phyloP scores from a whole-genome alignment of 2,329 filamentous ascomycete species.

The Fusarium tupiense region DNA sequence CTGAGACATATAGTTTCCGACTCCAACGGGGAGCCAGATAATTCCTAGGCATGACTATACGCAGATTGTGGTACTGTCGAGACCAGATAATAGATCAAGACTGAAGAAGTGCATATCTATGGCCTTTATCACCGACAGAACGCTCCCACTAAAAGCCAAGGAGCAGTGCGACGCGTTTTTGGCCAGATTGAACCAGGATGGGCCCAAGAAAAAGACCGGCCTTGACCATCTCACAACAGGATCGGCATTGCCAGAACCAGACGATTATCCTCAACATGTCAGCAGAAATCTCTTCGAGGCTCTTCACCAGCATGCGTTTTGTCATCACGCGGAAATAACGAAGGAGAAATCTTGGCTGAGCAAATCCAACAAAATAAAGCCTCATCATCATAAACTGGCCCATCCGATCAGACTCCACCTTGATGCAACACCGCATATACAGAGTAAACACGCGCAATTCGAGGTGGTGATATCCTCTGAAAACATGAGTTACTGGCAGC shows the following conservation, averaged over 20 bases:
- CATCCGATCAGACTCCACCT: not conserved
- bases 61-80: rapidly evolving
- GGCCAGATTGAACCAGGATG: rapidly evolving
- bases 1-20: rapidly evolving
- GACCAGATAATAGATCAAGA: rapidly evolving
- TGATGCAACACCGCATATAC: not conserved
- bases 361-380: rapidly evolving
- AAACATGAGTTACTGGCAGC: not conserved
- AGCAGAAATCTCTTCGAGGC: not conserved
- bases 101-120: not conserved
- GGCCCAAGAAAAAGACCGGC: not conserved
- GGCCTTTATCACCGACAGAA: rapidly evolving
- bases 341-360: not conserved
- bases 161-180: not conserved
- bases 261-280: not conserved
- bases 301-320: not conserved
- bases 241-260: rapidly evolving
- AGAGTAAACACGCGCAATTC: not conserved
- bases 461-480: rapidly evolving
- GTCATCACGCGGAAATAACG: rapidly evolving
- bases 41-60: not conserved
- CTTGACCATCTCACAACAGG: not conserved
- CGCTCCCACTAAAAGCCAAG: rapidly evolving
- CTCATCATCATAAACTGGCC: not conserved
- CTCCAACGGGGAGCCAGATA: rapidly evolving